phyloP scores from a whole-genome alignment of 1,139 yeast genomes.

The Protomyces arabidopsidicola region DNA sequence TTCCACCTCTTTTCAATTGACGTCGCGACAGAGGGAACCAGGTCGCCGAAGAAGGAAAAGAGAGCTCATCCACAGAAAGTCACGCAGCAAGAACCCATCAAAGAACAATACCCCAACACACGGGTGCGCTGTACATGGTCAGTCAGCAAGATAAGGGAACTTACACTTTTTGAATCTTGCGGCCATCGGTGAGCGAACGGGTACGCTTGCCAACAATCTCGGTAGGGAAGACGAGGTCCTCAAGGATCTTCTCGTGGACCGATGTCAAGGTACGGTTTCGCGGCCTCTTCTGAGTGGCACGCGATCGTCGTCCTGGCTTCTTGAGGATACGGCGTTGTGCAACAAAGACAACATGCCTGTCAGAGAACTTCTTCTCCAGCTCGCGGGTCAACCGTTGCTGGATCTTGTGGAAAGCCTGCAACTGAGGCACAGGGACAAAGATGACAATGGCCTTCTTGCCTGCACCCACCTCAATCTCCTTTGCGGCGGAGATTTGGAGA shows the following conservation, averaged over 20 bases:
- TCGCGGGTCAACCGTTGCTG: conserved; percentile 93
- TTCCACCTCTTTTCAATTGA: not conserved
- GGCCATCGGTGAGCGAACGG: conserved; percentile 98
- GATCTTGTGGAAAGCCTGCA: conserved; percentile 91
- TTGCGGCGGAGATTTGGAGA: conserved; percentile 96
- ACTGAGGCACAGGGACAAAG: conserved; percentile 96
- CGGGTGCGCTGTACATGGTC: not conserved
- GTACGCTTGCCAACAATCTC: conserved; percentile 99
- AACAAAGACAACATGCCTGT: conserved; percentile 98
- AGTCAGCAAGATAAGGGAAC: not conserved
- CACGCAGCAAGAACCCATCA: not conserved
- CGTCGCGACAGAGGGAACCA: not conserved
- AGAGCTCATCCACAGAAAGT: not conserved
- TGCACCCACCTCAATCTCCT: conserved; percentile 96
- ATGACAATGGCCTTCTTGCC: conserved; percentile 98
- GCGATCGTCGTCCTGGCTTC: conserved; percentile 85
- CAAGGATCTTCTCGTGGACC: conserved; percentile 97
- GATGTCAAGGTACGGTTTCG: conserved; percentile 99
- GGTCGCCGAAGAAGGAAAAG: not conserved
- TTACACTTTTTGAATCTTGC: conserved; percentile 89
- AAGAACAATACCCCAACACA: no score
- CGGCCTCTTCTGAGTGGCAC: conserved; percentile 98
- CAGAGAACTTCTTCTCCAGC: conserved; percentile 99
- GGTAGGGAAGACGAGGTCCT: conserved; percentile 99
- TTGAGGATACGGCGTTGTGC: conserved; percentile 99